Conservation (phyloP, 139 green algal species). For the Pleodorina starrii region DNA sequence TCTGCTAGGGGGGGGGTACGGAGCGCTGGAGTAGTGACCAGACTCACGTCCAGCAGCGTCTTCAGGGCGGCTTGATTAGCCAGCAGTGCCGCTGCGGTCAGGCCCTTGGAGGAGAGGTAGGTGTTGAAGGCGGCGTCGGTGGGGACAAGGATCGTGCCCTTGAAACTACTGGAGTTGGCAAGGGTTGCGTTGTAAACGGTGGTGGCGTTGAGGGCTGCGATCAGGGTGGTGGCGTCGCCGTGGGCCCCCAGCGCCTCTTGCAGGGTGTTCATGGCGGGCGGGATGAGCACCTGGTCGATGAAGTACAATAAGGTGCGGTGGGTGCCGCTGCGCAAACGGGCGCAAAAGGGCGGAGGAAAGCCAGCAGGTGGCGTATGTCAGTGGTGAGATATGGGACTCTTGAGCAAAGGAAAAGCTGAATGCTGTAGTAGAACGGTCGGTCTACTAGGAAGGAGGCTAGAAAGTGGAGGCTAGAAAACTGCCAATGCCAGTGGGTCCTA, state of each 20-base stretch:
- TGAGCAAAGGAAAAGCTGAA: too few relatives aligned
- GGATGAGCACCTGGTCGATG: constrained; percentile 7
- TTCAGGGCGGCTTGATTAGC: not conserved
- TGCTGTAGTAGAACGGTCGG: too few relatives aligned
- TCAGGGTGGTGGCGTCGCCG: not conserved
- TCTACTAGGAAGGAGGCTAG: too few relatives aligned
- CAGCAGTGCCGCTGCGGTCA: not conserved
- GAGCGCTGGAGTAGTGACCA: too few relatives aligned
- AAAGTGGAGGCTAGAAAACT: too few relatives aligned
- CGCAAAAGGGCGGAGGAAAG: not conserved
- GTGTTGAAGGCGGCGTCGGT: not conserved
- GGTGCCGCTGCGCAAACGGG: not conserved
- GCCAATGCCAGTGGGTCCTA: too few relatives aligned
- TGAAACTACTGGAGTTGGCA: not conserved
- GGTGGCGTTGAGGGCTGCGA: not conserved
- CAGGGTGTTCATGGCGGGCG: not conserved
- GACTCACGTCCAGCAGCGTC: not conserved
- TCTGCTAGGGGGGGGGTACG: too few relatives aligned
- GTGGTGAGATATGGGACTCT: too few relatives aligned
- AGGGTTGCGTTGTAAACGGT: not conserved
- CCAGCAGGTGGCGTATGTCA: too few relatives aligned
- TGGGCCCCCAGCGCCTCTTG: not conserved
- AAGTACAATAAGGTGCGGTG: not conserved
- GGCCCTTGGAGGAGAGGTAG: not conserved
- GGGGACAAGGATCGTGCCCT: not conserved